phyloP scores from a whole-genome alignment of 2,329 filamentous ascomycete genomes.

The Zopfia rhizophila region DNA sequence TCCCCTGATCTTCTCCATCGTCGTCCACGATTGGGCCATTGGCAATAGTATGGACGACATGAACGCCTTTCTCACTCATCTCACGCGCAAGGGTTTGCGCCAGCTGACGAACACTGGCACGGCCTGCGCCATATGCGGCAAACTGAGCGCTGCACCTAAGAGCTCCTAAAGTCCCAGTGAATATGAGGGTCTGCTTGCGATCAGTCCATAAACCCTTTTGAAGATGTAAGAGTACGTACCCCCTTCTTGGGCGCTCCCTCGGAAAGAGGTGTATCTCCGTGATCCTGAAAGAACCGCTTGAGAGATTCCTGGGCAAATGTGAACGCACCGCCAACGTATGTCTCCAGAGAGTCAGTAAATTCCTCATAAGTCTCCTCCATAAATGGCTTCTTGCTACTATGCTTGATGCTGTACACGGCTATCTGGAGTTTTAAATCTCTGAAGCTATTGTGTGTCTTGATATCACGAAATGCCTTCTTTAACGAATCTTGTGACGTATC shows the following conservation, averaged over 20 bases:
- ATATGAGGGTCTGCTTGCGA: slow-evolving; percentile 60
- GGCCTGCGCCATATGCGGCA: slow-evolving; percentile 65
- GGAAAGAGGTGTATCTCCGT: slow-evolving; percentile 59
- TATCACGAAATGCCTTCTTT: slow-evolving; percentile 60
- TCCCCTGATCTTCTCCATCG: slow-evolving; percentile 58
- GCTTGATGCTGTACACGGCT: slow-evolving; percentile 67
- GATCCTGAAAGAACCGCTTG: slow-evolving; percentile 63
- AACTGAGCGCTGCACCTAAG: slow-evolving; percentile 65
- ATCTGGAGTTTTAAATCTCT: slow-evolving; percentile 61
- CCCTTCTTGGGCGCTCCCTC: slow-evolving; percentile 65
- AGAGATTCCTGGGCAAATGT: slow-evolving; percentile 65
- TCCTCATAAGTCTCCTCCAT: slow-evolving; percentile 63
- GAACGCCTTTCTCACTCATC: slow-evolving; percentile 66
- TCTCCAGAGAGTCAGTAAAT: slow-evolving; percentile 57
- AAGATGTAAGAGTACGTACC: slow-evolving; percentile 25
- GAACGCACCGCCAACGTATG: slow-evolving; percentile 66
- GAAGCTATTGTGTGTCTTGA: slow-evolving; percentile 61
- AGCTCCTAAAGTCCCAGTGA: slow-evolving; percentile 66
- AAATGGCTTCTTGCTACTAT: slow-evolving; percentile 65
- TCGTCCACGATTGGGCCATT: slow-evolving; percentile 66
- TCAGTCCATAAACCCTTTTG: neutral
- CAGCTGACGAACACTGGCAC: slow-evolving; percentile 64
- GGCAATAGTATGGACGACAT: slow-evolving; percentile 69
- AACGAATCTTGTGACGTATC: slow-evolving; percentile 62
- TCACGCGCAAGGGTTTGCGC: slow-evolving; percentile 67